Conservation (phyloP, 176 grass and related monocot genomes). For the Tuctoria greenei region DNA sequence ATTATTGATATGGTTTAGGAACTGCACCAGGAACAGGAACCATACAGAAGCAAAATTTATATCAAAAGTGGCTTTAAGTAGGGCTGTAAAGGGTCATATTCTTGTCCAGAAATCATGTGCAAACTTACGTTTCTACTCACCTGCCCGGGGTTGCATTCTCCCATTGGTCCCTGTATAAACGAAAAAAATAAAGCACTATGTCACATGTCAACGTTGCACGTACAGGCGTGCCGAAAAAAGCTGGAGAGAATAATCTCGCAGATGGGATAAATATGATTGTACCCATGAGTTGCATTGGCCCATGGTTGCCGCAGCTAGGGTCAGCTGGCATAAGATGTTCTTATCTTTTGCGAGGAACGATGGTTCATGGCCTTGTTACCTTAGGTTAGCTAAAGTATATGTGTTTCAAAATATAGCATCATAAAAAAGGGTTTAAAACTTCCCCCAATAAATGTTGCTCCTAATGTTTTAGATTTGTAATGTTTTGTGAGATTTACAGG, state of each 20-base stretch:
- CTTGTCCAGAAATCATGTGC: constrained; percentile 16
- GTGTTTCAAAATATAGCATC: background rate
- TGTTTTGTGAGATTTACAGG: no score
- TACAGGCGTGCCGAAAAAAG: constrained; percentile 60
- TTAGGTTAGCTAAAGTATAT: background rate
- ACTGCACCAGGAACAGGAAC: constrained; percentile 49
- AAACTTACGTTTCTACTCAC: constrained; percentile 30
- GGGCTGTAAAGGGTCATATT: constrained; percentile 38
- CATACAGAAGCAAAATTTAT: constrained; percentile 3
- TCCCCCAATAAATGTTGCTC: background rate
- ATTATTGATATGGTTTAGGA: constrained; percentile 56
- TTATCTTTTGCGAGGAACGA: no score
- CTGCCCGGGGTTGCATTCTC: constrained; percentile 82
- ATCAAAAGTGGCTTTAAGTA: constrained; percentile 11
- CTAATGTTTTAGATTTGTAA: no score
- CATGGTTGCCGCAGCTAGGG: constrained; percentile 35
- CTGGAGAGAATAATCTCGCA: constrained; percentile 39
- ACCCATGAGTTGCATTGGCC: constrained; percentile 47
- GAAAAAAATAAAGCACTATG: constrained; percentile 31
- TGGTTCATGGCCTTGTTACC: background rate
- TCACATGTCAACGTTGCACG: constrained; percentile 66
- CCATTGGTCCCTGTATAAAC: constrained; percentile 56
- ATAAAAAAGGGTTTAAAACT: background rate
- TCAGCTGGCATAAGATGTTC: background rate
- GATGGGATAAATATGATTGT: constrained; percentile 50